A percentile compares a stretch with the other conserved stretches of the same genome.
Evolutionary conservation across 495 filamentous ascomycete species (phyloP).

Genomic region (Penicillium soppii): DNA sequence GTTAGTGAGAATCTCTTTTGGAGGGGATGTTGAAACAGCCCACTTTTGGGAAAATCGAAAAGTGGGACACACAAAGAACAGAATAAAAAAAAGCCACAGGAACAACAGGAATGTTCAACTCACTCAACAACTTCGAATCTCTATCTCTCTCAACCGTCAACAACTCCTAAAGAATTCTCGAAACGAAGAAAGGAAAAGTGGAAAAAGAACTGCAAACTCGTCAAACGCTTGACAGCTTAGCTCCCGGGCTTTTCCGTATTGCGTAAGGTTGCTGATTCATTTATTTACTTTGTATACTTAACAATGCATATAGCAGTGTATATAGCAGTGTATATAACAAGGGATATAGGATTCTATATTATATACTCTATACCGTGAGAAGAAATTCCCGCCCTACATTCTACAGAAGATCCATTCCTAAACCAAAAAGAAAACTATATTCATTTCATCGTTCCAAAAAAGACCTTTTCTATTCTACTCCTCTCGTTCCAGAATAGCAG

Average conservation of each 20-base stretch:
- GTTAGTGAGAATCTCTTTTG: constrained; percentile 34
- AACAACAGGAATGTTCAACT: constrained; percentile 12
- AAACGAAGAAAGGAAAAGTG: constrained; percentile 14
- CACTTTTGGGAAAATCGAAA: constrained; percentile 31
- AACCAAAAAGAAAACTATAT: too few relatives aligned
- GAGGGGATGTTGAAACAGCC: constrained; percentile 32
- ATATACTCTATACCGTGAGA: not conserved
- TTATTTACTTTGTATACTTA: constrained; percentile 19
- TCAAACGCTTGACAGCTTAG: constrained; percentile 37
- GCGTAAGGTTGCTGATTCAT: constrained; percentile 34
- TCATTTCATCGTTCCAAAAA: too few relatives aligned
- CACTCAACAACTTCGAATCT: constrained; percentile 20
- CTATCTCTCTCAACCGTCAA: constrained; percentile 7
- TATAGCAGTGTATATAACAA: not conserved
- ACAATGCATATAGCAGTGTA: too few relatives aligned
- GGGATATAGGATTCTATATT: too few relatives aligned
- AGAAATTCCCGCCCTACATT: constrained; percentile 16
- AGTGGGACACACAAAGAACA: constrained; percentile 18
- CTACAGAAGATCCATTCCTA: constrained; percentile 6
- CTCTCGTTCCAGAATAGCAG: constrained; percentile 75
- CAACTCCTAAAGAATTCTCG: constrained; percentile 4
- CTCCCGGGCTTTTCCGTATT: constrained; percentile 48
- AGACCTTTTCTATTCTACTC: constrained; percentile 40
- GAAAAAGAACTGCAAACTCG: constrained; percentile 26
- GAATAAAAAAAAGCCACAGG: constrained; percentile 3